Evolutionary conservation across 108 stramenopile genomes (phyloP).

Genomic region (Conticribra guillardii): DNA sequence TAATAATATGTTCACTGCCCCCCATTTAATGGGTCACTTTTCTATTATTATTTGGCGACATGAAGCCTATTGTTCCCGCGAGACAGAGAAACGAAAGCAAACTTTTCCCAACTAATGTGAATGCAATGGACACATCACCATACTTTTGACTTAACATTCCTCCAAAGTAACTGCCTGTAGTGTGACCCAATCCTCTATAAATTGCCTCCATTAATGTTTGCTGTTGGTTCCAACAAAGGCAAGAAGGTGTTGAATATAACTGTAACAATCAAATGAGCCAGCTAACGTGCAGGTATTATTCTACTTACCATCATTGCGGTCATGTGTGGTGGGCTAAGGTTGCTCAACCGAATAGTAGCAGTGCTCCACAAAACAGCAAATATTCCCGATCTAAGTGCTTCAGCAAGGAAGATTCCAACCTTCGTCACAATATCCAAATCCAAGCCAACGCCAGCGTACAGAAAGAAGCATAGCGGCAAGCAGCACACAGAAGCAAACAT

Average conservation of each 20-base stretch:
- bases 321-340: conserved; percentile 31
- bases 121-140: conserved; percentile 23
- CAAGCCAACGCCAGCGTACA: conserved; percentile 29
- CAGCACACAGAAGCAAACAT: conserved; percentile 34
- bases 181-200: conserved; percentile 41
- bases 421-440: conserved; percentile 28
- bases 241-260: too few relatives aligned
- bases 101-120: conserved; percentile 31
- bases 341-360: conserved; percentile 37
- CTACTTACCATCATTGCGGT: conserved; percentile 18
- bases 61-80: conserved; percentile 20
- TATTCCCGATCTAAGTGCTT: conserved; percentile 40
- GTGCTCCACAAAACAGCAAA: conserved; percentile 45
- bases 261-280: too few relatives aligned
- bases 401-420: conserved; percentile 30
- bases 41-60: background rate
- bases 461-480: conserved; percentile 34
- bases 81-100: conserved; percentile 34
- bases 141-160: conserved; percentile 31
- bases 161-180: conserved; percentile 38
- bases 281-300: too few relatives aligned
- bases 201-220: conserved; percentile 48
- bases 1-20: too few relatives aligned
- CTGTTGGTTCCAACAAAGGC: too few relatives aligned
- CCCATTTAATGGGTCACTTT: too few relatives aligned